Evolutionary conservation across 2,329 filamentous ascomycete genomes (phyloP).

Genomic region (Scedosporium minutisporum): DNA sequence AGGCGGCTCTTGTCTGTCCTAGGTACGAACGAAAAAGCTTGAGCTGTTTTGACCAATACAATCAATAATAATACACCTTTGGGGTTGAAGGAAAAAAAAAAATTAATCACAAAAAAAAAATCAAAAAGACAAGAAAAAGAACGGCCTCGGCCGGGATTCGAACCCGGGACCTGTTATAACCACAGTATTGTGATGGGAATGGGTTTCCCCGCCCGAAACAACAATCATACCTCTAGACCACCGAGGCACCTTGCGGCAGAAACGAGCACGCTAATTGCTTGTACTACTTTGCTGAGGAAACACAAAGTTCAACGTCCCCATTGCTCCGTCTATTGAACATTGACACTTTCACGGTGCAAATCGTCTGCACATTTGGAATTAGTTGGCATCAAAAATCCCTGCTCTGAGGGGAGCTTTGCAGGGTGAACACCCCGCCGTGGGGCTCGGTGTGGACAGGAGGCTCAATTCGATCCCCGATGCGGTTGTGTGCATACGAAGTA

Average conservation of each 20-base stretch:
- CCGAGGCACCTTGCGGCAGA: background rate
- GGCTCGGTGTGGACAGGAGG: background rate
- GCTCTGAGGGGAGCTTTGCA: background rate
- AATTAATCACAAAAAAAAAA: background rate
- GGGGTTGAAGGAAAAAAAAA: background rate
- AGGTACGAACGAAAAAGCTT: too few relatives aligned
- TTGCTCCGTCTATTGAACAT: background rate
- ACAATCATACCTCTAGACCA: slow-evolving; percentile 9
- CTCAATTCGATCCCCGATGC: background rate
- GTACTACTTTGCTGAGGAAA: too few relatives aligned
- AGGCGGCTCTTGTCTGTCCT: background rate
- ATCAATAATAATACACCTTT: too few relatives aligned
- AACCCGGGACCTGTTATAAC: slow-evolving; percentile 8
- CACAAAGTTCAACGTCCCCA: background rate
- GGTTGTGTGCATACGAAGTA: background rate
- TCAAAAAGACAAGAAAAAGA: background rate
- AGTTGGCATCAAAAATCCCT: background rate
- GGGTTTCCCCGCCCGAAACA: slow-evolving; percentile 4
- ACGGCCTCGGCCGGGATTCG: slow-evolving; percentile 4
- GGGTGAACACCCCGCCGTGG: background rate
- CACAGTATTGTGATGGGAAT: slow-evolving; percentile 6
- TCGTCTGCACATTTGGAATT: background rate
- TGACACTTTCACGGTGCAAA: too few relatives aligned
- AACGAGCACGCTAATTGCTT: too few relatives aligned
- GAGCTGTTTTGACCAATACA: too few relatives aligned